These are phyloP conservation scores for Cladosporium oxysporum DNA, from an alignment of 2,329 filamentous ascomycete genomes.

Conservation along the genomic window DNA sequence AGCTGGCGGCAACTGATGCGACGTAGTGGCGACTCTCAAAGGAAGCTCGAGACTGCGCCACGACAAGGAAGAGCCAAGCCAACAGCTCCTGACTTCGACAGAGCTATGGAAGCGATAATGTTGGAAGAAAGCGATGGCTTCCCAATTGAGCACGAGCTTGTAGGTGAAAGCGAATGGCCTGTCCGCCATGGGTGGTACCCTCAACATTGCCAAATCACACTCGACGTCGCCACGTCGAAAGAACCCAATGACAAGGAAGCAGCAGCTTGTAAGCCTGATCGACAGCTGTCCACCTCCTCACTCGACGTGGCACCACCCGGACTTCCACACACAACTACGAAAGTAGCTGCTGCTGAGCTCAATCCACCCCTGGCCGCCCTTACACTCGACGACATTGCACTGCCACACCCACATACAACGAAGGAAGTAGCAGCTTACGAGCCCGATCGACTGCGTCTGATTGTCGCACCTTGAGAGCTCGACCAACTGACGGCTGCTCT, in stretches of 20 bases:
- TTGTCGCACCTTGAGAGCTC: background rate
- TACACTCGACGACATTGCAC: background rate
- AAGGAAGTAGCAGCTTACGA: background rate
- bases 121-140: background rate
- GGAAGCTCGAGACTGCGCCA: background rate
- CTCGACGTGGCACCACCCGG: no score
- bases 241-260: background rate
- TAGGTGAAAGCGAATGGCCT: background rate
- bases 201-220: background rate
- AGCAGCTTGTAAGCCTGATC: background rate
- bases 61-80: background rate
- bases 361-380: background rate
- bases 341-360: background rate
- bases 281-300: background rate
- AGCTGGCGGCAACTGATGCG: background rate
- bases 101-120: background rate
- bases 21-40: background rate
- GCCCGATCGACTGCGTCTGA: background rate
- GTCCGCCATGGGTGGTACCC: background rate
- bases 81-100: background rate
- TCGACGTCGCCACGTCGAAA: background rate
- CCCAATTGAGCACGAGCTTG: background rate
- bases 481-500: background rate
- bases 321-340: no score
- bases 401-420: background rate